Percentiles rank a stretch among this genome's conserved stretches.
These are phyloP conservation scores for Xylariomycetidae sp. DNA, from an alignment of 2,329 filamentous ascomycete species.

Conservation along the genomic window DNA sequence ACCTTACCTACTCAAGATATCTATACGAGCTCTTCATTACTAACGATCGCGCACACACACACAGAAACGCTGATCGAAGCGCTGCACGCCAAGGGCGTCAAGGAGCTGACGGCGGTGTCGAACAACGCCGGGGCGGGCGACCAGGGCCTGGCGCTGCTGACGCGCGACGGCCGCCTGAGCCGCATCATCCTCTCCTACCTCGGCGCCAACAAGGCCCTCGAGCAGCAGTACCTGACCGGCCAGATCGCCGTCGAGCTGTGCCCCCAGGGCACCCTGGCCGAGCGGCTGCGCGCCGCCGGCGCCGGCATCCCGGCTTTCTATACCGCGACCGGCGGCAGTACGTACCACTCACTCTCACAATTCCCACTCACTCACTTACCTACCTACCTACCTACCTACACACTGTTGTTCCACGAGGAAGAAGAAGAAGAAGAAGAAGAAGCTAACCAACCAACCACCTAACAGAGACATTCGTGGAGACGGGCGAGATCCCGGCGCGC, in stretches of 20 bases:
- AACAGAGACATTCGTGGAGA: constrained; percentile 60
- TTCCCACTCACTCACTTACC: neutral
- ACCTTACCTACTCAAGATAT: constrained; percentile 7
- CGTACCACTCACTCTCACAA: constrained; percentile 20
- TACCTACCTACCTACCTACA: too few relatives aligned
- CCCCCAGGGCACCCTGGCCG: constrained; percentile 68
- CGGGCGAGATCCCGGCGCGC: constrained; percentile 60
- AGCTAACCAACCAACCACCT: neutral
- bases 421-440: too few relatives aligned
- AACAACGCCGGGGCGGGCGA: constrained; percentile 73
- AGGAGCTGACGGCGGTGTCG: constrained; percentile 67
- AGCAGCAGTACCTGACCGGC: constrained; percentile 69
- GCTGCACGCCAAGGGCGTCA: constrained; percentile 52
- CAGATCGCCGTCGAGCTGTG: constrained; percentile 70
- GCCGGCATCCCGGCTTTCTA: constrained; percentile 77
- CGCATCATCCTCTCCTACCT: constrained; percentile 71
- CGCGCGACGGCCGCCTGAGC: constrained; percentile 62
- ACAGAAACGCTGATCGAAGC: constrained; percentile 66
- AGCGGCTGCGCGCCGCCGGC: constrained; percentile 65
- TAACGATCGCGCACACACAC: constrained; percentile 1
- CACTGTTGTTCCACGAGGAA: too few relatives aligned
- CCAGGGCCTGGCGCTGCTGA: constrained; percentile 61
- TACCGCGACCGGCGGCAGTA: constrained; percentile 66
- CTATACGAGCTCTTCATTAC: too few relatives aligned
- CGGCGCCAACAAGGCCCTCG: constrained; percentile 70